Evolutionary conservation across 2,329 filamentous ascomycete genomes (phyloP), one percentile per base, ranked within the genome.

Genomic region (Coniochaeta hoffmannii): DNA sequence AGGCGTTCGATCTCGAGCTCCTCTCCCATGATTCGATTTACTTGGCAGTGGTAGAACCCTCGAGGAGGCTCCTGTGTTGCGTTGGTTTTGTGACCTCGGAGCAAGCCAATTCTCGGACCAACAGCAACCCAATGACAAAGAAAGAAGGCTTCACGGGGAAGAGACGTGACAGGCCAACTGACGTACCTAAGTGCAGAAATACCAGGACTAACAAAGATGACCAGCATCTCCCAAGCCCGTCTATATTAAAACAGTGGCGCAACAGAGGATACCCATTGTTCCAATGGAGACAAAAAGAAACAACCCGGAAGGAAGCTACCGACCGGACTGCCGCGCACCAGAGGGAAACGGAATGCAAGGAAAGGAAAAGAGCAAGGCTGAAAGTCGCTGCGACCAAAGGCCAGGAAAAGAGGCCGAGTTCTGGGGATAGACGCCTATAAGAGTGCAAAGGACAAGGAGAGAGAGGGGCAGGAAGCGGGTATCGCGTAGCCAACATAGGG

Each of bases 181-280:
- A 58, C 56, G 28, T 41, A 56, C 53, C 55, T 58, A 59, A 49
- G 30, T 51, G 28, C n/a, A 35, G 32, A 24, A 55, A 55, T 17
- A 56, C 61, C 60, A 56, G 63, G 57, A 65, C 63, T 65, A 65
- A 56, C 53, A 51, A 59, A 62, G 64, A 64, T 60, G 60, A 28
- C 64, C 64, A 53, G 64, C 63, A 65, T 61, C 64, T 64, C 62
- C 54, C 57, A 55, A 54, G 17, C 53, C 58, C 38, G 32, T 51
- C 32, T 38, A 53, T 17, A 36, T 10, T 53, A 12, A 38, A 35
- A 6, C 9, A 28, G 31, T 38, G 50, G 9, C 50, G 50, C 50
- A 26, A 38, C 14, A 36, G 50, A 31, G 14, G 38, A 36, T n/a
- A 36, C 6, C 31, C 34, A 22, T 32, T 51, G 49, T 12, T 51